Base-by-base conservation (phyloP, 2,329 filamentous ascomycete species). In the Fusarium humuli region DNA sequence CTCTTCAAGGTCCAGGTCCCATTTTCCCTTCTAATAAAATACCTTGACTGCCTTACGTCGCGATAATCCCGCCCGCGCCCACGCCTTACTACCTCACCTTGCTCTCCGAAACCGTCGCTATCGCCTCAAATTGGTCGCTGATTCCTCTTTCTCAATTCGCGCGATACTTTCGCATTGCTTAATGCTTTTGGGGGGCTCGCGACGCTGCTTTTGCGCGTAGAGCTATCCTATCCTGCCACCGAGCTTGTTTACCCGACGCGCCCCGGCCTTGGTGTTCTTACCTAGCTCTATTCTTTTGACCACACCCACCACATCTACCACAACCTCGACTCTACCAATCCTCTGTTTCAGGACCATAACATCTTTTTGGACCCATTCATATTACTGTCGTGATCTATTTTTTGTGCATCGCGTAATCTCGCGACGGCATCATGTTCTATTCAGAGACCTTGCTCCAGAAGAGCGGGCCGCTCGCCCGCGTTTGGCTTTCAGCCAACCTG, bases 401-500 rank as follows among this genome's bases (percentile, higher is more conserved):
- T 65, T 69, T 69, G 73, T 63, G 71, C 70, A 72, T 75, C 76
- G 73, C 73, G 73, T 75, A 73, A 64, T 72, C 71, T 70, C 71
- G 73, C 75, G 67, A 66, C 73, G 71, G 60, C 82, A 83, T 78
- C 79, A 99, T 99, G 96, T 99, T 99, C 83, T 98, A 98, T 82
- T 97, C 96, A 57, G 94, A 97, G 85, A 94, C 94, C 58, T 89
- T 99, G 64, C 89, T 99, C 76, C 94, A 94, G 80, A 97, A 97
- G 90, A 97, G 94, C 76, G 96, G 96, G 85, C 95, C 96, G 77
- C 84, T 99, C 86, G 96, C 96, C 83, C 93, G 94, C 79, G 94
- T 98, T 83, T 99, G 96, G 96, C 89, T 98, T 67, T 97, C 96
- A 32, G 94, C 96, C 84, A 99, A 98, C 82, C 87, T 98, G 71